A percentile compares a stretch with the other conserved stretches of the same genome.
phyloP scores from a whole-genome alignment of 2,329 filamentous ascomycete genomes.

The Colletotrichum camelliae region DNA sequence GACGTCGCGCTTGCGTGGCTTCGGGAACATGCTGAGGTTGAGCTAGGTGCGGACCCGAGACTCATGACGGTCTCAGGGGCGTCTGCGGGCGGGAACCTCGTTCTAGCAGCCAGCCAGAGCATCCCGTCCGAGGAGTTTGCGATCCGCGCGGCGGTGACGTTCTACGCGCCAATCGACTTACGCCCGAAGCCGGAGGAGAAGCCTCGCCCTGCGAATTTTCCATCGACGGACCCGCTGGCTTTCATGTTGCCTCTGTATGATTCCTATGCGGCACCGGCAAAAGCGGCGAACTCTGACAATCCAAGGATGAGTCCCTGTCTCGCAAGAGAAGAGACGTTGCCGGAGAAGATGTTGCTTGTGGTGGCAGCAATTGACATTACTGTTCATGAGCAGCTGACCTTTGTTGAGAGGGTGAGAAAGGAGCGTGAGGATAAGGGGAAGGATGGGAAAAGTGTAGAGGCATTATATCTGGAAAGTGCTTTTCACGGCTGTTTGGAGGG shows the following conservation, averaged over 20 bases:
- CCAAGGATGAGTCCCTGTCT: conserved; percentile 42
- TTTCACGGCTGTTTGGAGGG: conserved; percentile 18
- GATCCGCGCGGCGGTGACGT: conserved; percentile 43
- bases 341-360: conserved; percentile 42
- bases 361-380: conserved; percentile 46
- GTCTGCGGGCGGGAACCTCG: conserved; percentile 50
- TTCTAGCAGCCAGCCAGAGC: conserved; percentile 35
- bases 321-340: conserved; percentile 37
- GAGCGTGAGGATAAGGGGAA: conserved; percentile 15
- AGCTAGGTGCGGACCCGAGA: conserved; percentile 41
- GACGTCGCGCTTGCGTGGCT: conserved; percentile 48
- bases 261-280: conserved; percentile 41
- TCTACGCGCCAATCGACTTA: conserved; percentile 45
- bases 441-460: not conserved
- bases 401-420: conserved; percentile 35
- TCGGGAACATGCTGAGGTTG: conserved; percentile 37
- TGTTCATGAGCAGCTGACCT: conserved; percentile 41
- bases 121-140: not conserved
- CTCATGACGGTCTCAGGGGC: conserved; percentile 48
- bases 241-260: conserved; percentile 48
- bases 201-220: conserved; percentile 35
- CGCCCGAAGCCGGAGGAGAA: conserved; percentile 44
- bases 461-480: not conserved
- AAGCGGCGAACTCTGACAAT: conserved; percentile 31
- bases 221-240: conserved; percentile 40